Evolutionary conservation across 805 yeast genomes (phyloP), one percentile per base, ranked within the genome.

Genomic region (Ascoidea rubescens): DNA sequence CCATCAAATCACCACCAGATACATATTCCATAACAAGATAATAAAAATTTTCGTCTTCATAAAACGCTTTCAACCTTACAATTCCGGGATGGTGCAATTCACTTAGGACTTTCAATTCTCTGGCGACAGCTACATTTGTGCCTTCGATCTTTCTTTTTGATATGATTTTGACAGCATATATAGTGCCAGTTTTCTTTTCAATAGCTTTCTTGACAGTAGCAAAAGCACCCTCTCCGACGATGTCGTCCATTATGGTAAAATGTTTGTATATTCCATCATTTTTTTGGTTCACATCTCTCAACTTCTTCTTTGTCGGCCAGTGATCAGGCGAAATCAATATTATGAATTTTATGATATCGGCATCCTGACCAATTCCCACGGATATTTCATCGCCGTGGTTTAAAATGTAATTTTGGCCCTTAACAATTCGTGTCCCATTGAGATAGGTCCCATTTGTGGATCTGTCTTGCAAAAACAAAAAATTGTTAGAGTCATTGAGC

Each of bases 1-100:
- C 99, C 99, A 93, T 93, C 51, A 93, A 71, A 65, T 93, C 99
- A 31, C 99, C 99, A 14, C 97, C 97, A 1, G 95, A 83, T 31
- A 93, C 95, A 60, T 82, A 86, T 62, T 93, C 99, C 97, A 93
- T 91, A 5, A 93, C 91, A 56, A 93, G 71, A 64, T 87, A 91
- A 64, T 87, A 87, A 60, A 77, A 79, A 54, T 83, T 86, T 5
- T 72, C 69, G 63, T 91, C 97, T 62, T 90, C 96, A 63, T 81
- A 89, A 60, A 85, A 87, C 4, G 89, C 93, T 62, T 85, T 81
- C 50, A 93, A 71, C 48, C 79, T 72, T 12, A 90, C 97, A 33
- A 93, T 86, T 53, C 90, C 82, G 2, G 93, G 87, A 66, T 91
- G 96, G 59, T 87, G 75, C 49, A 93, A 67, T 58, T 82, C 74